Percentiles rank a stretch among this genome's conserved stretches.
Conservation (phyloP, 2,329 filamentous ascomycete genomes). For the Exophiala spinifera region DNA sequence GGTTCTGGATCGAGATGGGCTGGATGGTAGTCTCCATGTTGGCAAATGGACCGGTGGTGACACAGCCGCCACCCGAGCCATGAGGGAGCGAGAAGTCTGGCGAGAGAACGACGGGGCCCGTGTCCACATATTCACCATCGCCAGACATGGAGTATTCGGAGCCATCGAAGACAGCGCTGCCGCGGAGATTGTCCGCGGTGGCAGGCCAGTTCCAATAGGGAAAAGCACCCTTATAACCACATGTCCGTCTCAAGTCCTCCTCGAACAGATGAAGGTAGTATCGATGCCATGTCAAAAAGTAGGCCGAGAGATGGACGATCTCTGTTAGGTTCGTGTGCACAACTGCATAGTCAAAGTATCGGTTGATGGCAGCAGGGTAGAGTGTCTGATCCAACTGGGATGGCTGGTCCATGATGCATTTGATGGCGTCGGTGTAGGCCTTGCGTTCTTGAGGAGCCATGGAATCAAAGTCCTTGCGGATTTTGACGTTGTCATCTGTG, state of each 20-base stretch:
- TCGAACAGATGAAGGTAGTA: conserved; percentile 45
- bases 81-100: conserved; percentile 25
- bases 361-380: conserved; percentile 35
- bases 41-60: conserved; percentile 30
- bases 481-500: conserved; percentile 22
- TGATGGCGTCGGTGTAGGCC: conserved; percentile 39
- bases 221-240: conserved; percentile 44
- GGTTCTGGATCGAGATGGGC: conserved; percentile 18
- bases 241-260: conserved; percentile 42
- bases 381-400: conserved; percentile 33
- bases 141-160: conserved; percentile 38
- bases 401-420: conserved; percentile 37
- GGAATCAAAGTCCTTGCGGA: conserved; percentile 28
- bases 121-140: conserved; percentile 28
- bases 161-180: conserved; percentile 38
- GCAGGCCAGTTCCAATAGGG: conserved; percentile 44
- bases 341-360: conserved; percentile 42
- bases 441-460: conserved; percentile 29
- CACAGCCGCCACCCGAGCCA: conserved; percentile 31
- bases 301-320: conserved; percentile 36
- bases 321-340: conserved; percentile 38
- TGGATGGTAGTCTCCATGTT: conserved; percentile 26
- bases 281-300: conserved; percentile 47
- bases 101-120: conserved; percentile 18
- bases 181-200: conserved; percentile 33